A percentile compares a stretch with the other conserved stretches of the same genome.
Evolutionary conservation across 768 basidiomycete species (phyloP).

Genomic region (Suillus subaureus): DNA sequence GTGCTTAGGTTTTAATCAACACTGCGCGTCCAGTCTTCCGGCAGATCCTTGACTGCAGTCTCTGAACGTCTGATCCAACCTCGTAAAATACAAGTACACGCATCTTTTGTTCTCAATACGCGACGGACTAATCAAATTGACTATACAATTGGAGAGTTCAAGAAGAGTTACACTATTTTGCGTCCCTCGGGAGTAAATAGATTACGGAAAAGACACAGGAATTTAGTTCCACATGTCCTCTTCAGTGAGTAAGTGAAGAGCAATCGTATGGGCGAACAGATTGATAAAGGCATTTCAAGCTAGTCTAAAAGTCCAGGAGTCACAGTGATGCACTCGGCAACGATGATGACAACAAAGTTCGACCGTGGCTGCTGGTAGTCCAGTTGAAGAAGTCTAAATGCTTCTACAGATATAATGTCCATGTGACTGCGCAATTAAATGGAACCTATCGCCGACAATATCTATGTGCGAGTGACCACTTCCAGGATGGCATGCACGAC

Average conservation of each 20-base stretch:
- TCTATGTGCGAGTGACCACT: not conserved
- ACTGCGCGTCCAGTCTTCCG: not conserved
- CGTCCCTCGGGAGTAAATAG: not conserved
- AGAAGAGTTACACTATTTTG: not conserved
- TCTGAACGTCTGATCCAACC: not conserved
- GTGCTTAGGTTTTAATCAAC: not conserved
- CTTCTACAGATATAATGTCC: not conserved
- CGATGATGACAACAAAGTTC: not conserved
- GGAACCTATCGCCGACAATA: not conserved
- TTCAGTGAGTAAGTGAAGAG: not conserved
- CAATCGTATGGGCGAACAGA: not conserved
- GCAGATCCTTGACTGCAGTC: not conserved
- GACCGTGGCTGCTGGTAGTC: not conserved
- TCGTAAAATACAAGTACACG: not conserved
- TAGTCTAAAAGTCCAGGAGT: conserved; percentile 1
- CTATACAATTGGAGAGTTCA: not conserved
- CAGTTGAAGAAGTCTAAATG: not conserved
- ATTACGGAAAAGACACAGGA: not conserved
- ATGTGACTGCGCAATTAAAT: not conserved
- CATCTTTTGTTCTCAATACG: not conserved
- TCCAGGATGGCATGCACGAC: conserved; percentile 41
- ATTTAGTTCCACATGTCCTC: not conserved
- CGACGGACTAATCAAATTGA: not conserved
- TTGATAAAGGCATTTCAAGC: not conserved
- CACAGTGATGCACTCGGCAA: not conserved